Base-by-base conservation (phyloP, 2,329 filamentous ascomycete species). In the Colletotrichum orbiculare region DNA sequence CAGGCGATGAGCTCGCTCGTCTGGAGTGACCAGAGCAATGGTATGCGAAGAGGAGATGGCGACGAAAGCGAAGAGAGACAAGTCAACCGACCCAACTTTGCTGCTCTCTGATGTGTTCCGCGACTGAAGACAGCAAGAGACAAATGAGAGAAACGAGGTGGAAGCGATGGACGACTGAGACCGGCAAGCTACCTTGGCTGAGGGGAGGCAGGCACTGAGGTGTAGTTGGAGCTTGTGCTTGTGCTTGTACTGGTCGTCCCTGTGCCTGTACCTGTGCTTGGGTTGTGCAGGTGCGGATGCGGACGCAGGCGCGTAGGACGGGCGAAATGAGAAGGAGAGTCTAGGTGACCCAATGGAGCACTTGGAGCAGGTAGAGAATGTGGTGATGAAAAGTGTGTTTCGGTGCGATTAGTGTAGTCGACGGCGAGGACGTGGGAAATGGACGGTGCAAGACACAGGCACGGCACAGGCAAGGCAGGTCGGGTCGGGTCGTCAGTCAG, bases 321-420 rank as follows among this genome's bases (percentile, higher is more conserved):
- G 47, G 52, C 33, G 62, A 65, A 58, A 62, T 65, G 62, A 65
- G 17, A 45, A 57, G 62, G 58, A 62, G 52, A 15, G 47, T 55
- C 45, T 25, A 47, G 58, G 47, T 42, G 52, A 53, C 8, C 37
- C 46, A 46, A 57, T 42, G 37, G 59, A 53, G 52, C 25, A 25
- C 25, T 25, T 25, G 25, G 56, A 53, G 41, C 46, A 54, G 58
- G 6, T 52, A 57, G 39, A 57, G 58, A 62, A 65, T 55, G 58
- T 62, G 52, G 58, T 62, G 47, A 62, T 65, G 58, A 62, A 35
- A 57, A 48, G 42, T 57, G 62, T 48, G 47, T 55, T 48, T 65
- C 58, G 58, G 58, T 57, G 52, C 53, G 58, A 65, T 65, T 65
- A 62, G 58, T 53, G 58, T 49, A 43, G 39, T 48, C n/a, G 52